Conservation (phyloP, 805 yeast genomes). For the Metschnikowia aberdeeniae region DNA sequence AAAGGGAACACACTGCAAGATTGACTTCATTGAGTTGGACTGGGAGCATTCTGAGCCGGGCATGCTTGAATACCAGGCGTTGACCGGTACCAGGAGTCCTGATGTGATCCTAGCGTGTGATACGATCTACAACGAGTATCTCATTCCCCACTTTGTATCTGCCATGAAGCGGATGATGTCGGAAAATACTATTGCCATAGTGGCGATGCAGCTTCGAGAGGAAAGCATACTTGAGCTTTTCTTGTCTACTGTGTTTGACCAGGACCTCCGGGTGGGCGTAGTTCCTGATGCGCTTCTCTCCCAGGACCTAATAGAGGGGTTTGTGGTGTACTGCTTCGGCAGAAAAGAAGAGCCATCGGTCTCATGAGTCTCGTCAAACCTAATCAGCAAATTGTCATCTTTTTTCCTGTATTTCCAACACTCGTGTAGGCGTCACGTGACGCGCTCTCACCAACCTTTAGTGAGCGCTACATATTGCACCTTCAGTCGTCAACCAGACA, state of each 20-base stretch:
- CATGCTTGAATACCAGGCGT: conserved; percentile 10
- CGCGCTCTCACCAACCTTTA: neutral
- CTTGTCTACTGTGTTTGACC: conserved; percentile 27
- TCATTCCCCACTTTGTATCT: conserved; percentile 46
- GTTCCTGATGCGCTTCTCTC: conserved; percentile 31
- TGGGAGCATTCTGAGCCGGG: conserved; percentile 54
- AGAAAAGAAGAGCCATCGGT: neutral
- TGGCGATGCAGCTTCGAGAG: conserved; percentile 51
- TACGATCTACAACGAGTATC: conserved; percentile 59
- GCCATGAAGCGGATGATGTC: conserved; percentile 39
- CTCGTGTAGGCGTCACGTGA: neutral
- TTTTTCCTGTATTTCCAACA: neutral
- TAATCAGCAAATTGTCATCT: too few species aligned
- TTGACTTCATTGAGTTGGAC: conserved; percentile 53
- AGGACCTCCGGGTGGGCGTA: conserved; percentile 31
- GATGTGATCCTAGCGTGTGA: conserved; percentile 60
- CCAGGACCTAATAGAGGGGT: conserved; percentile 37
- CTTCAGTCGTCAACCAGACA: too few species aligned
- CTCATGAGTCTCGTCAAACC: too few species aligned
- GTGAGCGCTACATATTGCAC: too few species aligned
- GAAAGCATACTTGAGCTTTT: conserved; percentile 47
- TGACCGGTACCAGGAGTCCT: conserved; percentile 21
- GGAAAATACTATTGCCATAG: conserved; percentile 30
- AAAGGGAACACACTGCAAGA: conserved; percentile 8
- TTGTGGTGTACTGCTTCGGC: conserved; percentile 37